A percentile compares a stretch with the other conserved stretches of the same genome.
phyloP scores from a whole-genome alignment of 805 yeast genomes.

The Candida broadrunensis region DNA sequence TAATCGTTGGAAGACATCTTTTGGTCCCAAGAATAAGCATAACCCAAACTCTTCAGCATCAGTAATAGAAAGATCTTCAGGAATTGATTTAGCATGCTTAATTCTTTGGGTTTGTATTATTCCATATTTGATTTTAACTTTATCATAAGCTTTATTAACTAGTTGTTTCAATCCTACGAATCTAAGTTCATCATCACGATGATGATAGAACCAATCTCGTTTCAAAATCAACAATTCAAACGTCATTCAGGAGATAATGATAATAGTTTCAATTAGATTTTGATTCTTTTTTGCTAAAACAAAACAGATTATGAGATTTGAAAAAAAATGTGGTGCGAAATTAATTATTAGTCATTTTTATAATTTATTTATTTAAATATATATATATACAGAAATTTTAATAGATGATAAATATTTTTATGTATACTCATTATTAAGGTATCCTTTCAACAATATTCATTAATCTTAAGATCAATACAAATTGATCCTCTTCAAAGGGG shows the following conservation, averaged over 20 bases:
- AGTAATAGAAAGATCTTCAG: slow-evolving; percentile 23
- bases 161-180: slow-evolving; percentile 18
- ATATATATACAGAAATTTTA: background rate
- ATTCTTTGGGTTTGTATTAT: slow-evolving; percentile 43
- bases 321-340: too few relatives aligned
- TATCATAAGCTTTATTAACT: slow-evolving; percentile 52
- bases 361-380: too few relatives aligned
- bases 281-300: too few relatives aligned
- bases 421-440: too few relatives aligned
- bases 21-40: slow-evolving; percentile 26
- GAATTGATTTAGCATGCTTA: slow-evolving; percentile 16
- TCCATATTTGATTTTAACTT: slow-evolving; percentile 42
- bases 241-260: too few relatives aligned
- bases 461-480: slow-evolving; percentile 32
- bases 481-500: slow-evolving; percentile 38
- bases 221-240: slow-evolving; percentile 21
- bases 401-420: background rate
- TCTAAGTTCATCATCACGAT: slow-evolving; percentile 1
- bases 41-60: slow-evolving; percentile 13
- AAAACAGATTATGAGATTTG: too few relatives aligned
- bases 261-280: too few relatives aligned
- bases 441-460: slow-evolving; percentile 21
- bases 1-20: slow-evolving; percentile 19
- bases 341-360: too few relatives aligned
- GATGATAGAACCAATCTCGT: slow-evolving; percentile 18